Evolutionary conservation across 179 eudicot species (phyloP).

Genomic region (Sideroxylon spinosum): DNA sequence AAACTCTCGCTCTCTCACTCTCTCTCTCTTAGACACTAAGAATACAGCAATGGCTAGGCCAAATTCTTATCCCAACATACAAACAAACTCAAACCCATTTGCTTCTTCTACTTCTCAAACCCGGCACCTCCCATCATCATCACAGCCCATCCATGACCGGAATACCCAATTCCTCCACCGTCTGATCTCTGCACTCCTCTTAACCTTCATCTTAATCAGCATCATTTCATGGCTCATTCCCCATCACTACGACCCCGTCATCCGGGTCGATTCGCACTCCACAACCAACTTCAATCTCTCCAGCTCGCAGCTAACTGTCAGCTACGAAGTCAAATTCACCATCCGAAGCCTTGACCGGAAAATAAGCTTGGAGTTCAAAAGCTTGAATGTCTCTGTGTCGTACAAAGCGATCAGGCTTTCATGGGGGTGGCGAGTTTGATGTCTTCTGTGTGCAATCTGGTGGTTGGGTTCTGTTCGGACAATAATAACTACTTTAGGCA

Average conservation of each 20-base stretch:
- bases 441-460: too few relatives aligned
- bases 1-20: too few relatives aligned
- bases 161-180: too few relatives aligned
- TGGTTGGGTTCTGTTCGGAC: too few relatives aligned
- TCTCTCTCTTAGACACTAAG: too few relatives aligned
- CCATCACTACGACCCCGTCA: slow-evolving; percentile 35
- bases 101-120: background rate
- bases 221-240: slow-evolving; percentile 39
- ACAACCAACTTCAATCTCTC: slow-evolving; percentile 27
- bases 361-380: slow-evolving; percentile 34
- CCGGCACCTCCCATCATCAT: too few relatives aligned
- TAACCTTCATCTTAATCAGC: slow-evolving; percentile 8
- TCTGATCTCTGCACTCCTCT: slow-evolving; percentile 28
- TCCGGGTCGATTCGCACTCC: slow-evolving; percentile 26
- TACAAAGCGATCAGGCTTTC: slow-evolving; percentile 17
- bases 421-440: slow-evolving; percentile 17
- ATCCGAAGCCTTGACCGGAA: slow-evolving; percentile 34
- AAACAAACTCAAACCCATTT: slow-evolving; percentile 20
- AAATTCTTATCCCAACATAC: background rate
- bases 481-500: too few relatives aligned
- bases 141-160: too few relatives aligned
- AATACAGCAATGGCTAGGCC: too few relatives aligned
- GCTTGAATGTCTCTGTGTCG: slow-evolving; percentile 22
- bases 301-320: slow-evolving; percentile 24
- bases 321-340: slow-evolving; percentile 19